Base-by-base conservation (phyloP, 768 basidiomycete genomes). In the Suillus placidus region DNA sequence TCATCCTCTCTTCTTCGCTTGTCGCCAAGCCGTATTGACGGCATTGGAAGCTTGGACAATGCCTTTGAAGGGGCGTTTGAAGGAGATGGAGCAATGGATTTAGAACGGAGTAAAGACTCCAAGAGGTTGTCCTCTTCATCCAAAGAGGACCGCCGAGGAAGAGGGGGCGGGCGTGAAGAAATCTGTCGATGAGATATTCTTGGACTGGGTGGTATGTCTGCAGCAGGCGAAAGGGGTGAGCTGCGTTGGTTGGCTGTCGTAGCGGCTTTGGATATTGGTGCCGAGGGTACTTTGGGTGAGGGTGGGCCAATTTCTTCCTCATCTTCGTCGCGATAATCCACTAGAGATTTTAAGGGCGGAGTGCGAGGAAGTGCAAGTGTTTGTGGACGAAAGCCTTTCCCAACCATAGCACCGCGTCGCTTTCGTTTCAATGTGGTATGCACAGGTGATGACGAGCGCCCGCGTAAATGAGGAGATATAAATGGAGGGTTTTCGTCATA, bases 271-370 rank as follows among this genome's bases (percentile, higher is more conserved):
- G 62, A 63, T n/a, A 54, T n/a, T 35, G 64, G 49, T 60, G 57
- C 51, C n/a, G 63, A 61, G 12, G 70, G 63, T 14, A 64, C 40
- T 52, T 61, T 69, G 30, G 71, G 67, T 6, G 71, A 56, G 1
- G 67, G 51, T 6, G 69, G 70, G 23, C 66, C 68, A 8, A 71
- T 64, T 30, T 78, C 80, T 26, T 86, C 86, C 51, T 90, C 89
- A 23, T 90, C 90, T 54, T 93, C 91, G 34, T 91, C 92, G 26
- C 81, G 87, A 73, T 94, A 94, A 72, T 93, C 93, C 37, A 92
- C 84, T 60, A 94, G 80, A n/a, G 85, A 80, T 30, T 83, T 82
- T 13, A 91, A 77, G 30, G 83, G 78, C 30, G 87, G 87, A 6
- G 84, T 80, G 56, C 84, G 84, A 62, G 86, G 78, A 7, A 78